Evolutionary conservation across 345 rosid species (phyloP).

Genomic region (Moricandia moricandioides): DNA sequence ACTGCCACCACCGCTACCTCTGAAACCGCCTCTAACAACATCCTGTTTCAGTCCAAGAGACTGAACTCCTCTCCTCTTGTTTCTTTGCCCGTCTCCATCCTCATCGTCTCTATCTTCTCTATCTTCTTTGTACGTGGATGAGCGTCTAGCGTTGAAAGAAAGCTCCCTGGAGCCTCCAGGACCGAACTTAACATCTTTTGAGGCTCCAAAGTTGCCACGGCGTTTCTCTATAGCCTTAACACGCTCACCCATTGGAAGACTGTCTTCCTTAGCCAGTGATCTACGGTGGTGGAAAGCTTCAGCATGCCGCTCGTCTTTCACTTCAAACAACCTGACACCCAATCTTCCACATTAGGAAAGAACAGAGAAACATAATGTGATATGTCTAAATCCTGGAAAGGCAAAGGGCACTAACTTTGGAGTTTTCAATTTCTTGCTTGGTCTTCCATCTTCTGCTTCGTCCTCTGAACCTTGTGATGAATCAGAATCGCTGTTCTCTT

Average conservation of each 20-base stretch:
- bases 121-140: constrained; percentile 60
- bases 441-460: constrained; percentile 36
- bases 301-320: constrained; percentile 83
- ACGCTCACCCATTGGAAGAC: constrained; percentile 80
- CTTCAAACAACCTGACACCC: constrained; percentile 64
- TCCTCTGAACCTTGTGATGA: constrained; percentile 51
- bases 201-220: constrained; percentile 32
- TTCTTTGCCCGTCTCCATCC: constrained; percentile 32
- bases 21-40: constrained; percentile 45
- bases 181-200: constrained; percentile 63
- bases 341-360: constrained; percentile 3
- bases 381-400: not conserved
- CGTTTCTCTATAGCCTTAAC: constrained; percentile 54
- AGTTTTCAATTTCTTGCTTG: constrained; percentile 50
- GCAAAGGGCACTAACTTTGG: constrained; percentile 67
- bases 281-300: constrained; percentile 62
- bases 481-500: constrained; percentile 64
- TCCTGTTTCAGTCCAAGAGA: constrained; percentile 64
- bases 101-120: constrained; percentile 42
- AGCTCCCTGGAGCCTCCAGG: constrained; percentile 90
- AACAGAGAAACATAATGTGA: not conserved
- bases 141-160: constrained; percentile 64
- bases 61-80: constrained; percentile 75
- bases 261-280: constrained; percentile 71
- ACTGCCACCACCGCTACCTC: constrained; percentile 50